phyloP scores from a whole-genome alignment of 371 early-diverging fungal species.

The Mucor velutinosus region DNA sequence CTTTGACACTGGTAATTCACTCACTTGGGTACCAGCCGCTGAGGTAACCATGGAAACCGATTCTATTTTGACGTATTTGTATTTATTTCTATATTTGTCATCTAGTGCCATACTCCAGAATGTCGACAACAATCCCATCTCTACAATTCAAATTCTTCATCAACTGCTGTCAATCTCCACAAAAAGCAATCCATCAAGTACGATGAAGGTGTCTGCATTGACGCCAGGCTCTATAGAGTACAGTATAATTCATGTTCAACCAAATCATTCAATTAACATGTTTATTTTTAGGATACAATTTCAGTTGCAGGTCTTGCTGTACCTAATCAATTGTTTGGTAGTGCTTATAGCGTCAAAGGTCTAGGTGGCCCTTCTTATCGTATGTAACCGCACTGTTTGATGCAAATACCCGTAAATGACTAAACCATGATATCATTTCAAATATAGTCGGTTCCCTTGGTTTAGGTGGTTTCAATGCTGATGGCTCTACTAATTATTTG shows the following conservation, averaged over 20 bases:
- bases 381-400: conserved; percentile 17
- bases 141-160: conserved; percentile 36
- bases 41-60: conserved; percentile 21
- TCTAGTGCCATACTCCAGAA: conserved; percentile 41
- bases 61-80: conserved; percentile 6
- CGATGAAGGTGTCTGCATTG: conserved; percentile 44
- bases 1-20: conserved; percentile 42
- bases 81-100: conserved; percentile 3
- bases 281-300: conserved; percentile 37
- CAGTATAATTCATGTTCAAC: background rate
- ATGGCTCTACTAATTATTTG: conserved; percentile 38
- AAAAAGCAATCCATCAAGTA: conserved; percentile 41
- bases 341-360: conserved; percentile 44
- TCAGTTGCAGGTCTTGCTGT: conserved; percentile 43
- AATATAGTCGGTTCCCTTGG: conserved; percentile 38
- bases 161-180: conserved; percentile 39
- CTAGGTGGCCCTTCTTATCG: conserved; percentile 43
- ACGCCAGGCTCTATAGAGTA: conserved; percentile 45
- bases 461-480: conserved; percentile 42
- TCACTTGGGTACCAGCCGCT: conserved; percentile 50
- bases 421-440: conserved; percentile 1
- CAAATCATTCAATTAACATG: background rate
- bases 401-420: background rate
- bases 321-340: conserved; percentile 40
- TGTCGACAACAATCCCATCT: conserved; percentile 32